Evolutionary conservation across 2,329 filamentous ascomycete species (phyloP), one percentile per base, ranked within the genome.

Genomic region (Phoma herbarum): DNA sequence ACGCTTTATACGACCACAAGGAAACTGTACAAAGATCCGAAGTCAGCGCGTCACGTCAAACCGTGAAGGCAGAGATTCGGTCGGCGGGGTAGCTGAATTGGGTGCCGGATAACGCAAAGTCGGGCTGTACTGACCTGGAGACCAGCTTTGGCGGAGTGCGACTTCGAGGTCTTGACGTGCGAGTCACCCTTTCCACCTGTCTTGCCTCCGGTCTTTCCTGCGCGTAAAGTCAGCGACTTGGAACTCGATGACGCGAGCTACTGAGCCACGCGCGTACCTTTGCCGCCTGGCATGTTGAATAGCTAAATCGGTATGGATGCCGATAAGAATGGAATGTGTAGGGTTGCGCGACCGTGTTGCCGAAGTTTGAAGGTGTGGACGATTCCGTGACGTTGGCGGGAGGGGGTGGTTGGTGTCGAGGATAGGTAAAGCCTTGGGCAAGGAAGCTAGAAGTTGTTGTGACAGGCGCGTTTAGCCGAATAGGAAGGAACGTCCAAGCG

Each of bases 1-100:
- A 84, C 95, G 93, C 90, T 99, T 99, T 82, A 99, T 95, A 90
- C 95, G 95, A 82, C 95, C 95, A 79, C 95, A 99, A 62, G 95
- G 95, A 80, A 99, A 99, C 95, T 99, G 77, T 59, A 67, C 31
- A 67, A 66, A 55, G 52, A 60, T 11, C 28, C 26, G 26, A 59
- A 61, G 63, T 75, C 60, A 75, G 70, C 71, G 69, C 62, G 61
- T 66, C 56, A 46, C 66, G 57, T 28, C 57, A 56, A 22, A 59
- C 43, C 52, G 43, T 48, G 35, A 28, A 48, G 61, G 56, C 45
- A 57, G 54, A 50, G 25, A 33, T 42, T 20, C 28, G 61, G 58
- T 61, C 61, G 60, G 67, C 61, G 66, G 65, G 71, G 66, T 50
- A 47, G 55, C 60, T 59, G 43, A 56, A 59, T 65, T 57, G 57